Conservation (phyloP, 2,329 filamentous ascomycete genomes). For the Simplicillium sp. region DNA sequence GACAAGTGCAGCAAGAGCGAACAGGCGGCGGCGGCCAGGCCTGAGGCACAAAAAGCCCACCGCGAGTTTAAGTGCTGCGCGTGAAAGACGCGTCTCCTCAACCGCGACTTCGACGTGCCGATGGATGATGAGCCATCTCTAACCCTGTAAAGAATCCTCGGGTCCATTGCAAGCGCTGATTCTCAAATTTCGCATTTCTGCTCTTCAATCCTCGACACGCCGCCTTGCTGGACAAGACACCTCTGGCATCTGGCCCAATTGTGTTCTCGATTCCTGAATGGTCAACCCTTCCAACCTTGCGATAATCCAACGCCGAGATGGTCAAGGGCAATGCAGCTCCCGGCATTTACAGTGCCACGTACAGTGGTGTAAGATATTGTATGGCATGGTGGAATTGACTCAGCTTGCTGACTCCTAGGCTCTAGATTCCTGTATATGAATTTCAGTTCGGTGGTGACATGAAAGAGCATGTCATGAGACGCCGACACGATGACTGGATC, state of each 20-base stretch:
- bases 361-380: conserved; percentile 50
- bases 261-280: no score
- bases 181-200: not conserved
- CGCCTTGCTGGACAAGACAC: not conserved
- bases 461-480: conserved; percentile 88
- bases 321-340: conserved; percentile 33
- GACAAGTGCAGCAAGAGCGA: no score
- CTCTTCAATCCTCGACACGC: not conserved
- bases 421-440: conserved; percentile 87
- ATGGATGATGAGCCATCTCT: conserved; percentile 16
- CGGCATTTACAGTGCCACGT: conserved; percentile 59
- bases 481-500: conserved; percentile 90
- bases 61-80: conserved; percentile 30
- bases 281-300: not conserved
- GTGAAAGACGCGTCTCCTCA: conserved; percentile 24
- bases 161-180: not conserved
- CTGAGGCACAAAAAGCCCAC: conserved; percentile 21
- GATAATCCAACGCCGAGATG: conserved; percentile 24
- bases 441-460: conserved; percentile 73
- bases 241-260: not conserved
- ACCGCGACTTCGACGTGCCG: conserved; percentile 28
- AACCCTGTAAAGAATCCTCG: conserved; percentile 8
- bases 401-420: conserved; percentile 4
- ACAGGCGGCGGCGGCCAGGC: no score
- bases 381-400: not conserved